Evolutionary conservation across 2,329 filamentous ascomycete species (phyloP), one percentile per base, ranked within the genome.

Genomic region (Penicillium brevicompactum): DNA sequence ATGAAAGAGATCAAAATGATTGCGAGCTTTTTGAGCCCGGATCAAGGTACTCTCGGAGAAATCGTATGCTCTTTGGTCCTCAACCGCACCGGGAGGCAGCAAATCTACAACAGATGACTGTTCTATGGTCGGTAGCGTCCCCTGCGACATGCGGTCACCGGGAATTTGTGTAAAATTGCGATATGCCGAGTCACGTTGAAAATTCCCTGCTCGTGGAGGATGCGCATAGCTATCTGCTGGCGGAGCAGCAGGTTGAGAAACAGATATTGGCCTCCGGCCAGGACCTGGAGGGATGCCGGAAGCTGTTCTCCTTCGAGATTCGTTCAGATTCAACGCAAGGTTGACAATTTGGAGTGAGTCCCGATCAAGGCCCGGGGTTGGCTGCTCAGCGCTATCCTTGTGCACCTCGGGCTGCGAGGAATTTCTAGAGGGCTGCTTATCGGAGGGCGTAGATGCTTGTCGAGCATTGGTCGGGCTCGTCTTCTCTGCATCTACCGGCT

Each of bases 311-410:
- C 82, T 68, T 85, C 85, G 61, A 86, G 85, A 67, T 73, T 97
- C 91, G 76, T 90, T 96, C 47, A 97, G 76, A 61, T 88, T 94
- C 64, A 97, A 76, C 1, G 93, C 93, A 84, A 97, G 90, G 67
- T 92, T 92, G 41, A 97, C 91, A 60, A 97, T 95, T 72, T 96
- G 90, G 4, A 88, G 85, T 7, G 92, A 89, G 67, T 97, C 92
- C 56, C 89, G 82, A 65, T 91, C 86, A 18, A 89, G 69, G 5
- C 74, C 78, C 45, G 68, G 49, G 16, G 68, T 58, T 42, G 64
- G 46, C 51, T 60, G 62, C 21, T 53, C 49, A 11, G 56, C 40
- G 24, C 55, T 46, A 18, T 59, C 34, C 24, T 49, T 38, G 21
- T 51, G 43, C 11, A 46, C 47, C 32, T 60, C 58, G 21, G 53